phyloP scores from a whole-genome alignment of 2,329 filamentous ascomycete genomes.

The Dryadomyces sulphureus region DNA sequence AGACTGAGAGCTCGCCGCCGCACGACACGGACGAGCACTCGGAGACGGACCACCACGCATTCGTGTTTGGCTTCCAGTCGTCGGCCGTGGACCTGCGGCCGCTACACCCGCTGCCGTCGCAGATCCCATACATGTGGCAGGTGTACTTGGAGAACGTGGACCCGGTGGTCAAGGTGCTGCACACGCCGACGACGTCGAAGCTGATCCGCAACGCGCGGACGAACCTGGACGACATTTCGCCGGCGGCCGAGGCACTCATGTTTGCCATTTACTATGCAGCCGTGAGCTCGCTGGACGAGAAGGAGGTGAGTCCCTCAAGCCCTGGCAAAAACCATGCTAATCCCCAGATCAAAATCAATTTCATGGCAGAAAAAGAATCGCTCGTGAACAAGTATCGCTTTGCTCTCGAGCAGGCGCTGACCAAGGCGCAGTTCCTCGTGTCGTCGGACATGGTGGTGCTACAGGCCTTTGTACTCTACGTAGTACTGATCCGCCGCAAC shows the following conservation, averaged over 20 bases:
- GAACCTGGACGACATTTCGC: slow-evolving; percentile 41
- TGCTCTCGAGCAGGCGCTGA: slow-evolving; percentile 42
- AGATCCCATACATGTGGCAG: slow-evolving; percentile 37
- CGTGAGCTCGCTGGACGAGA: slow-evolving; percentile 43
- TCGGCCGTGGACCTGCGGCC: slow-evolving; percentile 43
- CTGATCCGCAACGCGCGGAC: slow-evolving; percentile 32
- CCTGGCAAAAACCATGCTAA: not conserved
- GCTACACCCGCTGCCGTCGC: slow-evolving; percentile 36
- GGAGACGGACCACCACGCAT: slow-evolving; percentile 47
- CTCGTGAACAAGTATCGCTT: slow-evolving; percentile 34
- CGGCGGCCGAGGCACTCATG: slow-evolving; percentile 44
- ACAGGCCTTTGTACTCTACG: slow-evolving; percentile 46
- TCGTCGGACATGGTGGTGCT: slow-evolving; percentile 43
- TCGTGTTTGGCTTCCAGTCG: slow-evolving; percentile 59
- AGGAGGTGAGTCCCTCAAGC: slow-evolving; percentile 28
- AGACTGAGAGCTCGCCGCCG: slow-evolving; percentile 41
- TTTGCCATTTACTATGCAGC: slow-evolving; percentile 48
- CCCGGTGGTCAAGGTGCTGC: slow-evolving; percentile 24
- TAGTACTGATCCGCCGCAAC: slow-evolving; percentile 35
- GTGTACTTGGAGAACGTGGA: slow-evolving; percentile 38
- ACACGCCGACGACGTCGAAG: slow-evolving; percentile 28
- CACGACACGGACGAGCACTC: slow-evolving; percentile 21
- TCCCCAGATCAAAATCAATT: slow-evolving; percentile 33
- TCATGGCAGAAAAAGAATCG: slow-evolving; percentile 30
- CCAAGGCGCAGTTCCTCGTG: slow-evolving; percentile 45